Base-by-base conservation (phyloP, 2,329 filamentous ascomycete genomes). In the Microdochium trichocladiopsis region DNA sequence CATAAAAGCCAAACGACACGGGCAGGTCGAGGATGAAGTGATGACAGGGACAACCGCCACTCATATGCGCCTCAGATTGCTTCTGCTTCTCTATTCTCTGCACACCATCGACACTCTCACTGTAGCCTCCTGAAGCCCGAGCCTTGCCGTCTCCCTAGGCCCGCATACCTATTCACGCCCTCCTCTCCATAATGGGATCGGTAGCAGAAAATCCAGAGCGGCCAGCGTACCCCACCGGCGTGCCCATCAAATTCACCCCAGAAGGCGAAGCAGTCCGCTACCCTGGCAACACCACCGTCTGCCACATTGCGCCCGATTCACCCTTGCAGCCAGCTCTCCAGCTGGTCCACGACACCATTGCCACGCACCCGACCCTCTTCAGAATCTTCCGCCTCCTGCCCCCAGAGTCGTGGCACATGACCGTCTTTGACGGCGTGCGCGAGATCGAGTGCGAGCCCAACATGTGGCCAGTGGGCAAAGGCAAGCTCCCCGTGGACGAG, bases 331-430 rank as follows among this genome's bases (percentile, higher is more conserved):
- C 54, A 2, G 53, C 48, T 36, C 11, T 61, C 11, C 56, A 47
- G 31, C 36, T 22, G 22, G 47, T 59, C 16, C 51, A 60, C 55
- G 53, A 55, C 6, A 48, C 53, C 12, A 48, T 61, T 9, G 51
- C 37, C 8, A 31, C 55, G 12, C 57, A 60, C 41, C 55, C 55
- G 11, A 48, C 49, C 12, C 49, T 60, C 8, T 52, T 52, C 2
- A 49, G 51, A 22, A 18, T 41, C 21, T 48, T 57, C 43, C 53
- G 51, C 22, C 53, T 61, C 12, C 24, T 61, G 22, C 58, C 58
- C 0, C 55, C 48, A 14, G 25, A 49, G 12, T 58, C 57, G 24
- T 61, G 58, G 58, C 58, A 58, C 52, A 61, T 61, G 58, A 61
- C 58, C 11, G 55, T 60, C 25, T 43, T 60, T 6, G 58, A 58